Evolutionary conservation across 2,329 filamentous ascomycete genomes (phyloP).

Genomic region (Pseudocercospora vitis): DNA sequence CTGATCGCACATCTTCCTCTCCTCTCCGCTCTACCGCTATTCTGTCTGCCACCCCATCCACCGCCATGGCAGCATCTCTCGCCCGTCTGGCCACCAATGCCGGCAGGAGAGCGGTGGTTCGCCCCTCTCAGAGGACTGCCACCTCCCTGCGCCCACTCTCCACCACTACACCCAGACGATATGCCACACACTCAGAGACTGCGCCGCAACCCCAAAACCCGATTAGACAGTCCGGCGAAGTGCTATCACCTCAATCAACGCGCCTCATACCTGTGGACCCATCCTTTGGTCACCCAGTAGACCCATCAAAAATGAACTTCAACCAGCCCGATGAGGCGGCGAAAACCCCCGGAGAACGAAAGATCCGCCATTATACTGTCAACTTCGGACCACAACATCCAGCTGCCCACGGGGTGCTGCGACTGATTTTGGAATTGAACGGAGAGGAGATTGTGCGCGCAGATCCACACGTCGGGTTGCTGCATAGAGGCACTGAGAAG

Average conservation of each 20-base stretch:
- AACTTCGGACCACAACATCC: constrained; percentile 99
- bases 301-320: constrained; percentile 46
- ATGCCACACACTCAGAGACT: constrained; percentile 55
- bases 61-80: constrained; percentile 67
- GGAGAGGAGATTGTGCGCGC: constrained; percentile 96
- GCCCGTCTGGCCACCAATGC: constrained; percentile 68
- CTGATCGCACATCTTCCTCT: constrained; percentile 3
- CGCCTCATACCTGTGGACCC: constrained; percentile 66
- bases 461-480: constrained; percentile 92
- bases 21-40: constrained; percentile 20
- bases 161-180: constrained; percentile 61
- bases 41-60: constrained; percentile 17
- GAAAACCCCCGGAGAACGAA: constrained; percentile 61
- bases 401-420: constrained; percentile 95
- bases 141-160: constrained; percentile 61
- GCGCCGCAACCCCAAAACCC: constrained; percentile 16
- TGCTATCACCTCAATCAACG: constrained; percentile 40
- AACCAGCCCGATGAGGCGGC: constrained; percentile 49
- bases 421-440: constrained; percentile 94
- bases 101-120: constrained; percentile 52
- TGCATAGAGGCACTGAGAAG: constrained; percentile 98
- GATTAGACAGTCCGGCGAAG: constrained; percentile 9
- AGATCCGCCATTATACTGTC: constrained; percentile 98
- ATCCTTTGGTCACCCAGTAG: constrained; percentile 57
- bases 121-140: constrained; percentile 37